Evolutionary conservation across 257 asterid species (phyloP).

Genomic region (Scutellaria galericulata): DNA sequence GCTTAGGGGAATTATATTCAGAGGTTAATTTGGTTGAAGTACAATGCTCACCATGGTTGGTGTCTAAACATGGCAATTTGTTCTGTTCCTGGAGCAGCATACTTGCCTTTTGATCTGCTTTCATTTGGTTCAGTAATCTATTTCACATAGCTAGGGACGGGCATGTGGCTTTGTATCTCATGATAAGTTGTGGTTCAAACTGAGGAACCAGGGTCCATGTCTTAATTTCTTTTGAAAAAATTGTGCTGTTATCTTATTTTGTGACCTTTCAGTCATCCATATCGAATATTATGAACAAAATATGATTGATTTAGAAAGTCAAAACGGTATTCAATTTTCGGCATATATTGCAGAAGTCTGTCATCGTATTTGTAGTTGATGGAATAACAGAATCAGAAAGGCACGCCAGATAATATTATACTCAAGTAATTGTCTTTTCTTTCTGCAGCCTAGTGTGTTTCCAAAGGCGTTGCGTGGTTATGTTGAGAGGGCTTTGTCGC

Average conservation of each 20-base stretch:
- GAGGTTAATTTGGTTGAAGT: conserved; percentile 1
- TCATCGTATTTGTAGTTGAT: conserved; percentile 12
- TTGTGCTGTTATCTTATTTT: neutral
- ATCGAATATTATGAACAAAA: conserved; percentile 21
- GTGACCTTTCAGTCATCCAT: conserved; percentile 18
- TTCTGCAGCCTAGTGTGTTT: conserved; percentile 78
- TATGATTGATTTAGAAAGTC: conserved; percentile 8
- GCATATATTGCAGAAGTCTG: conserved; percentile 7
- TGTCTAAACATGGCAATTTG: conserved; percentile 26
- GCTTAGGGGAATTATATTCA: neutral
- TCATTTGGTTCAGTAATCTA: conserved; percentile 33
- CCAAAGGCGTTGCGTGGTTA: conserved; percentile 95
- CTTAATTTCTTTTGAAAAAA: neutral
- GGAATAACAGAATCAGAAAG: neutral
- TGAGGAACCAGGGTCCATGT: conserved; percentile 9
- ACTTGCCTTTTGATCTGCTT: neutral
- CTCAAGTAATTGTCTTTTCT: conserved; percentile 36
- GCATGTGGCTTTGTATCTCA: conserved; percentile 8
- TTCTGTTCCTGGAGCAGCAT: conserved; percentile 5
- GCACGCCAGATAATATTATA: conserved; percentile 16
- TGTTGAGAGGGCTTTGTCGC: conserved; percentile 98
- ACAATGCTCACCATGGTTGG: conserved; percentile 17
- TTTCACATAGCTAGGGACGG: conserved; percentile 10
- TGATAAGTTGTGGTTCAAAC: conserved; percentile 11
- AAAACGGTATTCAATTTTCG: neutral